phyloP scores from a whole-genome alignment of 1,139 yeast genomes.

The Blastobotrys arbuscula region DNA sequence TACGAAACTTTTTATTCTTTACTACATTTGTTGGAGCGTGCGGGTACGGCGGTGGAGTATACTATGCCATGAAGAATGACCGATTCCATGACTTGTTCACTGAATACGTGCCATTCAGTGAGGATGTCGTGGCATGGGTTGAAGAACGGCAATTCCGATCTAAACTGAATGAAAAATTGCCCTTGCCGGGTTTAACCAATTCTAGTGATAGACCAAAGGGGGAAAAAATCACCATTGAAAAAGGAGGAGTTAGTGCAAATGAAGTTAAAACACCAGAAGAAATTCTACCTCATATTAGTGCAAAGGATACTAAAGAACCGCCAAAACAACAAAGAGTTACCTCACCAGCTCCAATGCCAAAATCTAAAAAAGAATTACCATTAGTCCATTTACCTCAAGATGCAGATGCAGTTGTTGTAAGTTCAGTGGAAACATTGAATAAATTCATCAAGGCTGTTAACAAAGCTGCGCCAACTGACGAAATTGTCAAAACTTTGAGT shows the following conservation, averaged over 20 bases:
- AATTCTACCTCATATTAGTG: slow-evolving; percentile 9
- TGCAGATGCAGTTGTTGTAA: slow-evolving; percentile 44
- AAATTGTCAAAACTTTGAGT: slow-evolving; percentile 27
- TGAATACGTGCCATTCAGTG: slow-evolving; percentile 58
- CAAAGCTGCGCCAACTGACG: slow-evolving; percentile 31
- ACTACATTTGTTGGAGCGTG: slow-evolving; percentile 26
- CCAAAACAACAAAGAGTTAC: neutral
- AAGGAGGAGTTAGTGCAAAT: slow-evolving; percentile 35
- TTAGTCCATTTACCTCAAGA: slow-evolving; percentile 29
- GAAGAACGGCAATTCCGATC: slow-evolving; percentile 41
- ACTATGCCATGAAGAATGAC: slow-evolving; percentile 36
- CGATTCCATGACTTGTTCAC: slow-evolving; percentile 43
- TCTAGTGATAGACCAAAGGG: slow-evolving; percentile 16
- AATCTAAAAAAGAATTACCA: slow-evolving; percentile 21
- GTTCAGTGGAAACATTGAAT: slow-evolving; percentile 48
- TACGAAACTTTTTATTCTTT: slow-evolving; percentile 31
- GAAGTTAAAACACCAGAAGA: slow-evolving; percentile 11
- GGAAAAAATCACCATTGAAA: slow-evolving; percentile 30
- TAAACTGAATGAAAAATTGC: slow-evolving; percentile 7
- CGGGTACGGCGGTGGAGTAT: slow-evolving; percentile 37
- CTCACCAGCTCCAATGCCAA: slow-evolving; percentile 1
- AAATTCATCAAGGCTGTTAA: slow-evolving; percentile 48
- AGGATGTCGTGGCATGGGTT: slow-evolving; percentile 43
- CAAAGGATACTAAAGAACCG: slow-evolving; percentile 6
- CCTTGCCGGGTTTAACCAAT: slow-evolving; percentile 22